Conservation (phyloP, 78 protist genomes). For the Isochrysis galbana region DNA sequence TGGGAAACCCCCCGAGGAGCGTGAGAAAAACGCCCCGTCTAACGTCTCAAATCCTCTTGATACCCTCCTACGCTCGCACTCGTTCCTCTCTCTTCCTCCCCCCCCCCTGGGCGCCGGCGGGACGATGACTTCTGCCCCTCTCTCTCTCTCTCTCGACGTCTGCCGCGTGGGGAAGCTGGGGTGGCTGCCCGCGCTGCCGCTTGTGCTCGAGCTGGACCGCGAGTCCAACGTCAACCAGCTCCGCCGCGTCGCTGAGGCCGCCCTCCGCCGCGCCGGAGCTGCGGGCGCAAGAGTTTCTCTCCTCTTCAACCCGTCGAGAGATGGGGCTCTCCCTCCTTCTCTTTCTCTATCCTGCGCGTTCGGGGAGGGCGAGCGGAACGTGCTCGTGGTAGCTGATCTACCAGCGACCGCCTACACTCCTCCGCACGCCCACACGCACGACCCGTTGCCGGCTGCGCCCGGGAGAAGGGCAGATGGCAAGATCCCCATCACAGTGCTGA, state of each 20-base stretch:
- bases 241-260: neutral
- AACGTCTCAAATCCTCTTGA: too few relatives aligned
- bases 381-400: neutral
- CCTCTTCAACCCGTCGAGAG: neutral
- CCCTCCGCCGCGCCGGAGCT: neutral
- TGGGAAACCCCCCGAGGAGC: too few relatives aligned
- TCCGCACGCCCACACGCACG: neutral
- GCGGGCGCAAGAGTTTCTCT: neutral
- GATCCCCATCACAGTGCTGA: constrained; percentile 32
- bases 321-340: neutral
- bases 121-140: too few relatives aligned
- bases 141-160: too few relatives aligned
- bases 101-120: too few relatives aligned
- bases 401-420: neutral
- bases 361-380: neutral
- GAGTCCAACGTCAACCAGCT: too few relatives aligned
- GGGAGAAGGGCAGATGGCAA: neutral
- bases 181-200: too few relatives aligned
- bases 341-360: neutral
- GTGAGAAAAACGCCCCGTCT: too few relatives aligned
- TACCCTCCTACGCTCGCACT: too few relatives aligned
- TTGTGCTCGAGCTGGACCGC: too few relatives aligned
- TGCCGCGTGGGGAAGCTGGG: too few relatives aligned
- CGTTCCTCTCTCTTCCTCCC: too few relatives aligned
- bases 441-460: neutral